phyloP scores from a whole-genome alignment of 225 moss, liverwort and hornwort genomes.

The Physcomitrellopsis africana region DNA sequence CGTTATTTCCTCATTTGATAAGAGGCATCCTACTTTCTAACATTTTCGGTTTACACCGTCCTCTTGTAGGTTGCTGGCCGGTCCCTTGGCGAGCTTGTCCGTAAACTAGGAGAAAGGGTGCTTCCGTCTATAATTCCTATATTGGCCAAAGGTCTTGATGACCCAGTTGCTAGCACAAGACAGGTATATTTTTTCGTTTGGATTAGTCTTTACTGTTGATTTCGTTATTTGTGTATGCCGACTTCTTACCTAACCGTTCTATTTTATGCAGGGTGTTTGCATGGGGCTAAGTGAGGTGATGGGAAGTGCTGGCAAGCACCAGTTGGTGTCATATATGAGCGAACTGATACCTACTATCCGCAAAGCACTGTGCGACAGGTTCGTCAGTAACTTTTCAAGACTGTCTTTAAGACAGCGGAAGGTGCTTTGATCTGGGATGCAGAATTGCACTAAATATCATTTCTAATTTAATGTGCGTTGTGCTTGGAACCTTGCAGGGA shows the following conservation, averaged over 20 bases:
- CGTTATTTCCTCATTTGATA: not conserved
- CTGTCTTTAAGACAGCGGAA: not conserved
- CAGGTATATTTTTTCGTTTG: conserved; percentile 49
- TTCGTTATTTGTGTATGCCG: not conserved
- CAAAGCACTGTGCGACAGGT: conserved; percentile 93
- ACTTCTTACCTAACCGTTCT: not conserved
- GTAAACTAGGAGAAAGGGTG: conserved; percentile 96
- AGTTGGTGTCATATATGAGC: conserved; percentile 88
- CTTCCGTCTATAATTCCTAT: conserved; percentile 96
- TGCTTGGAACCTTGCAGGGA: conserved; percentile 51
- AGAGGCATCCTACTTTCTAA: not conserved
- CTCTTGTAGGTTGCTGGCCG: conserved; percentile 84
- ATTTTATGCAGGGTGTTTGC: conserved; percentile 82
- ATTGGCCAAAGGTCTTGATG: conserved; percentile 86
- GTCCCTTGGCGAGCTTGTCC: conserved; percentile 96
- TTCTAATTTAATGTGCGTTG: conserved; percentile 16
- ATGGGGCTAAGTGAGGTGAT: conserved; percentile 99
- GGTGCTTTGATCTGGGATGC: not conserved
- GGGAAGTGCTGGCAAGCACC: conserved; percentile 99
- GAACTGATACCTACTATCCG: conserved; percentile 95
- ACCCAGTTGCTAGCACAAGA: conserved; percentile 79
- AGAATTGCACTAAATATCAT: not conserved
- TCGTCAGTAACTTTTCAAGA: conserved; percentile 7
- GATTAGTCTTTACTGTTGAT: not conserved
- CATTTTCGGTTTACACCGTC: conserved; percentile 8